Conservation (phyloP, 345 rosid species). For the Ceriops zippeliana region DNA sequence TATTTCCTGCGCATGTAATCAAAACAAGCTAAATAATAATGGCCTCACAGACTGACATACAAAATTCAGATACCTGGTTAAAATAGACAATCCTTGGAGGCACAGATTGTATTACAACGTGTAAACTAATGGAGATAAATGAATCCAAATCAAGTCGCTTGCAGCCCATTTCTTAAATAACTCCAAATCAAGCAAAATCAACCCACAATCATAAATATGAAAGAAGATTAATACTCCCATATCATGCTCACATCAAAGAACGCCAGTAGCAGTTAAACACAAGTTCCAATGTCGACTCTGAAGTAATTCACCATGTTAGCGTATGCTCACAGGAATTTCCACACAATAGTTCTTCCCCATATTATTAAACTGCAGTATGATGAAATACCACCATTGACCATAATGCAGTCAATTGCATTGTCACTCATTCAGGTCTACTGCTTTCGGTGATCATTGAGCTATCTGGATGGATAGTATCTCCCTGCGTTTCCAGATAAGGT, state of each 20-base stretch:
- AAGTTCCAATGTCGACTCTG: not conserved
- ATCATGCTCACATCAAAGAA: slow-evolving; percentile 4
- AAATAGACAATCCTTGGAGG: too few relatives aligned
- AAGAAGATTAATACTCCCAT: slow-evolving; percentile 8
- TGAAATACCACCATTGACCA: slow-evolving; percentile 2
- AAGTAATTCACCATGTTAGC: slow-evolving; percentile 12
- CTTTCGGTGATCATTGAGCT: slow-evolving; percentile 23
- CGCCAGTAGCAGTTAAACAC: not conserved
- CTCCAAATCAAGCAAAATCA: slow-evolving; percentile 23
- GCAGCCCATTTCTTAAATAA: slow-evolving; percentile 7
- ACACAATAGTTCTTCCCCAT: not conserved
- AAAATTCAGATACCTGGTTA: too few relatives aligned
- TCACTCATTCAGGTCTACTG: slow-evolving; percentile 16
- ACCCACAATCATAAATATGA: slow-evolving; percentile 19
- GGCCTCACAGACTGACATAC: too few relatives aligned
- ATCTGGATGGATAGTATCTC: slow-evolving; percentile 31
- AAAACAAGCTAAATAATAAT: too few relatives aligned
- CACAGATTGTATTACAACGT: not conserved
- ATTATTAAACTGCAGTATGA: not conserved
- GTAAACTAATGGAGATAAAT: not conserved
- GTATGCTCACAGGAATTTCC: slow-evolving; percentile 3
- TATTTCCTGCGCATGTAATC: too few relatives aligned
- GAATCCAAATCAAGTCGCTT: slow-evolving; percentile 3
- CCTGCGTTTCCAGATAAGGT: too few relatives aligned
- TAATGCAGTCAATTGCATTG: not conserved